Evolutionary conservation across 1,284 basidiomycete genomes (phyloP).

Genomic region (Cryptococcus floricola): DNA sequence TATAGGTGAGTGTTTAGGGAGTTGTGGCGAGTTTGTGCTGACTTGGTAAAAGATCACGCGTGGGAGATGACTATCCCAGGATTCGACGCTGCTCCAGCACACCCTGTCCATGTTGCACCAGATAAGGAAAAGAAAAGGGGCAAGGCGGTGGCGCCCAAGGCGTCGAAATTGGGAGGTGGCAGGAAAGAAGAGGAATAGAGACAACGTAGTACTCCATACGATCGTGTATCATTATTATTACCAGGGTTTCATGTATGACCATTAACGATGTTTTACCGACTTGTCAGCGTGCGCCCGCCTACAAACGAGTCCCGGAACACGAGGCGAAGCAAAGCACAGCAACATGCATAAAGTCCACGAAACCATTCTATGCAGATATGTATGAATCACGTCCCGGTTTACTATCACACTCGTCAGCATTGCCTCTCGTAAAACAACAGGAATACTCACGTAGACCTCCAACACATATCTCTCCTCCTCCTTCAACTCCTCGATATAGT

Average conservation of each 20-base stretch:
- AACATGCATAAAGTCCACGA: too few species aligned
- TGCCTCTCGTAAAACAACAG: not conserved
- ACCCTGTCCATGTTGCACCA: conserved; percentile 28
- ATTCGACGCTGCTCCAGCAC: conserved; percentile 33
- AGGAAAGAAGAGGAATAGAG: too few species aligned
- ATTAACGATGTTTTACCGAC: too few species aligned
- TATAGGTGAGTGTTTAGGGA: conserved; percentile 21
- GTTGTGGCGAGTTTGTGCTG: not conserved
- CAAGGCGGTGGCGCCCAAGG: conserved; percentile 9
- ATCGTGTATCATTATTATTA: not conserved
- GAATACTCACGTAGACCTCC: conserved; percentile 61
- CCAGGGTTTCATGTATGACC: too few species aligned
- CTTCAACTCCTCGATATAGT: conserved; percentile 84
- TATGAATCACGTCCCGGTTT: not conserved
- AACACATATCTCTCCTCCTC: conserved; percentile 97
- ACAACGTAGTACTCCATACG: not conserved
- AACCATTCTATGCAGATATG: not conserved
- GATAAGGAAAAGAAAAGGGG: conserved; percentile 22
- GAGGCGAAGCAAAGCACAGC: too few species aligned
- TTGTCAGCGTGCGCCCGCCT: too few species aligned
- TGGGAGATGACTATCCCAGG: conserved; percentile 36
- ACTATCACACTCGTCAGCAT: not conserved
- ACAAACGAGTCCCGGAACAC: too few species aligned
- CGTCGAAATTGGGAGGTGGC: not conserved
- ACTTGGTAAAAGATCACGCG: conserved; percentile 19